Conservation (phyloP, 2,329 filamentous ascomycete genomes). For the Fusarium vanettenii region DNA sequence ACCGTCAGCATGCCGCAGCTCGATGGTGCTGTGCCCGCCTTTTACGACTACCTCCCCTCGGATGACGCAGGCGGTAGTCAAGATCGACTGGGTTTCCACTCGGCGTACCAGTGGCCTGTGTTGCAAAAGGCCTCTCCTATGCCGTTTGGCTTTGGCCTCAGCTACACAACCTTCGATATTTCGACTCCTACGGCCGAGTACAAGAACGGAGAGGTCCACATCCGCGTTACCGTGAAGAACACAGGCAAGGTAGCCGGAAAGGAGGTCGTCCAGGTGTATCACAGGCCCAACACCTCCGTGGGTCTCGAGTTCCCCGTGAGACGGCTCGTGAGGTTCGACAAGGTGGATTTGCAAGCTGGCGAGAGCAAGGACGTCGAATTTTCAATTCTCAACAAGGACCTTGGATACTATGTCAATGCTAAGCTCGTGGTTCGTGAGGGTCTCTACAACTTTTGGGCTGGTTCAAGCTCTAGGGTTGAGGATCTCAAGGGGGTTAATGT, state of each 20-base stretch:
- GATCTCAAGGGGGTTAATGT: slow-evolving; percentile 33
- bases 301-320: slow-evolving; percentile 62
- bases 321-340: slow-evolving; percentile 70
- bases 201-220: slow-evolving; percentile 55
- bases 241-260: slow-evolving; percentile 62
- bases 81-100: slow-evolving; percentile 65
- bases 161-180: slow-evolving; percentile 72
- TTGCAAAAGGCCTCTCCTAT: slow-evolving; percentile 38
- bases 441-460: slow-evolving; percentile 46
- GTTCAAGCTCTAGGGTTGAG: slow-evolving; percentile 42
- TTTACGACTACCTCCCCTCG: slow-evolving; percentile 74
- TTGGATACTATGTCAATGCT: slow-evolving; percentile 45
- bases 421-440: slow-evolving; percentile 40
- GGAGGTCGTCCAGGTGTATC: slow-evolving; percentile 65
- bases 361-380: slow-evolving; percentile 55
- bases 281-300: slow-evolving; percentile 60
- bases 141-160: slow-evolving; percentile 71
- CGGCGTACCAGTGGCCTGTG: slow-evolving; percentile 52
- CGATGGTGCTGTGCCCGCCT: slow-evolving; percentile 63
- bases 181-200: slow-evolving; percentile 45
- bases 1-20: slow-evolving; percentile 61
- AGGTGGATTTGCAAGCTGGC: slow-evolving; percentile 68
- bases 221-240: slow-evolving; percentile 66
- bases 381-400: slow-evolving; percentile 38
- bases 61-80: slow-evolving; percentile 70